Base-by-base conservation (phyloP, 2,329 filamentous ascomycete species). In the Ophiostoma novo-ulmi region DNA sequence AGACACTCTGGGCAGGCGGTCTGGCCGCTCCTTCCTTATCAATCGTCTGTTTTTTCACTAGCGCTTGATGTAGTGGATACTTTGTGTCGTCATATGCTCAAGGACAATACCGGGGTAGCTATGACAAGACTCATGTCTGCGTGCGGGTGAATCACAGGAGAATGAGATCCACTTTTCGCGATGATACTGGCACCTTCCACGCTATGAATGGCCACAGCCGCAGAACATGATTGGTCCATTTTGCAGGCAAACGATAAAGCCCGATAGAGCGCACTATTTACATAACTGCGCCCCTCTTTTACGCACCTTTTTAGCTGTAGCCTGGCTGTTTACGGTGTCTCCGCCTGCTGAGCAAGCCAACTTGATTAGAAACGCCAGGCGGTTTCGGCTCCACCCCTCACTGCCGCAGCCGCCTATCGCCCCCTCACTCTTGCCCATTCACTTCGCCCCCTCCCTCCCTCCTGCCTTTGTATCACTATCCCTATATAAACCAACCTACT, bases 141-240 rank as follows among this genome's bases (percentile, higher is more conserved):
- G 35, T 39, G 63, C 63, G 36, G 66, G 70, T 71, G 69, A 73
- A 71, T 70, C 69, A 71, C 67, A 55, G 7, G 14, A 26, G 38
- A 41, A 66, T 41, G 10, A 22, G 31, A 36, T 5, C 64, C 64
- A 13, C n/a, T 44, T 66, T 41, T 44, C 38, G n/a, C n/a, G 35
- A 55, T 22, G 65, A 41, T 71, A 36, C 73, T 69, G 44, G 73
- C 63, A 71, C 68, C 70, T 73, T 72, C 73, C 69, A 74, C 65
- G 52, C 36, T 65, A 63, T 31, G 69, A 38, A 61, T 22, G 52
- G 52, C 64, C 36, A 7, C 39, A 13, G 38, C 64, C 14, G n/a
- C 52, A 69, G 5, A 14, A 1, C 31, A 17, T 72, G 48, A 74
- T 74, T 74, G 73, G 73, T n/a, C 55, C 36, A 20, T 17, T 3